Evolutionary conservation across 148 eudicot genomes (phyloP), one percentile per base, ranked within the genome.

Genomic region (Vaccinium corymbosum): DNA sequence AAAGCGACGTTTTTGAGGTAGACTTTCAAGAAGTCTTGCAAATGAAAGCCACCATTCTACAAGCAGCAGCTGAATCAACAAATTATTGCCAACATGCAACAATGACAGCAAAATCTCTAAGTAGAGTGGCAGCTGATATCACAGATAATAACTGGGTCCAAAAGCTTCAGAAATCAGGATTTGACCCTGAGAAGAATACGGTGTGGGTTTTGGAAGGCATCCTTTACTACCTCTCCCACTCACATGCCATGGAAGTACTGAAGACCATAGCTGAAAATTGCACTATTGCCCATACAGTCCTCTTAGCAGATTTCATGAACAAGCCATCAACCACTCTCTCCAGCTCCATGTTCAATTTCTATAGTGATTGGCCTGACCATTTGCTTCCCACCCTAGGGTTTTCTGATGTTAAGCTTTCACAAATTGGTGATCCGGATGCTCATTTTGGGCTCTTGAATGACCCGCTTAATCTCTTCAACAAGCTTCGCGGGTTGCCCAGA

Each of bases 121-220:
- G 85, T 38, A 90, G 94, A 78, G 94, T 96, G 53, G 95, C 94
- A 84, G 97, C 93, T 52, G 98, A 96, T 83, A 85, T 96, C 72
- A 90, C 85, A 70, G 89, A 86, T 42, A 86, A 88, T 1, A 87
- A 92, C 86, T 96, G 98, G 98, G 89, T 91, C 12, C 87, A 90
- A 81, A 94, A 93, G 89, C 98, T 96, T 74, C 91, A 88, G 82
- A 88, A 70, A 62, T 92, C 97, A 64, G 98, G 99, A 84, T 96
- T 93, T 76, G 83, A 77, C 62, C 93, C 93, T 16, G 88, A 92
- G 79, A 94, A 87, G 87, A 91, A 90, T 35, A 93, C 98, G 8
- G 90, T 94, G 10, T 96, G 98, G 99, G 90, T 96, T 84, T 90
- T 96, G n/a, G 99, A 94, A 85, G 99, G 98, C 29, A 90, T 96